Conservation (phyloP, 495 filamentous ascomycete species). For the Delitschia confertaspora region DNA sequence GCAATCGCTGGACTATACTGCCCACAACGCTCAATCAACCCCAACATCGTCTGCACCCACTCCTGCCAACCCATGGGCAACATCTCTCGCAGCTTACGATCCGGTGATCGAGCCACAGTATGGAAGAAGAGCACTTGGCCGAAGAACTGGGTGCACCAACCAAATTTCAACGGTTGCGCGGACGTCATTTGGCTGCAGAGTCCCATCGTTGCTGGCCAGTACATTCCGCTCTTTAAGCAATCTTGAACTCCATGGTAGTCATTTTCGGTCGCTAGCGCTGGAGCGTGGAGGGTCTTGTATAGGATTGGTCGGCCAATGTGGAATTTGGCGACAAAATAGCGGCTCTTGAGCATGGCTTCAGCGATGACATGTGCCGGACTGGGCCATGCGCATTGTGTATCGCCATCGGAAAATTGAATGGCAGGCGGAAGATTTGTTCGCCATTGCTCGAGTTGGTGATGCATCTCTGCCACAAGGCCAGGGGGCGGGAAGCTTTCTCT, state of each 20-base stretch:
- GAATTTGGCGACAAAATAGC: constrained; percentile 25
- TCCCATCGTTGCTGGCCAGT: constrained; percentile 22
- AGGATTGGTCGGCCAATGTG: constrained; percentile 26
- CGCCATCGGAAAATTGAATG: constrained; percentile 21
- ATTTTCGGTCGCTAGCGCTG: constrained; percentile 5
- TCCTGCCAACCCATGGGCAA: constrained; percentile 24
- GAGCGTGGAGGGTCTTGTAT: constrained; percentile 25
- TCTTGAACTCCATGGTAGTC: constrained; percentile 12
- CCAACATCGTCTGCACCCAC: constrained; percentile 22
- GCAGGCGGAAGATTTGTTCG: constrained; percentile 19
- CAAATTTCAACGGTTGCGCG: constrained; percentile 23
- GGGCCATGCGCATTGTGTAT: constrained; percentile 8
- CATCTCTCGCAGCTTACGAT: constrained; percentile 12
- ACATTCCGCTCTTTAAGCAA: constrained; percentile 14
- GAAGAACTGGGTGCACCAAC: constrained; percentile 25
- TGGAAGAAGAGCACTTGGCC: constrained; percentile 21
- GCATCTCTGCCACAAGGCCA: constrained; percentile 17
- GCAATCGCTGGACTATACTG: constrained; percentile 18
- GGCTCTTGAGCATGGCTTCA: constrained; percentile 23
- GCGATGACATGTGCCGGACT: constrained; percentile 25
- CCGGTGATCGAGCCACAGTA: constrained; percentile 8
- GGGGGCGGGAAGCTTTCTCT: constrained; percentile 14
- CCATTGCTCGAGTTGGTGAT: constrained; percentile 28
- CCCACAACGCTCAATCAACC: constrained; percentile 14
- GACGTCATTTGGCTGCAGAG: constrained; percentile 19